Evolutionary conservation across 139 green algal species (phyloP), one percentile per base, ranked within the genome.

Genomic region (Auxenochlorella protothecoides): DNA sequence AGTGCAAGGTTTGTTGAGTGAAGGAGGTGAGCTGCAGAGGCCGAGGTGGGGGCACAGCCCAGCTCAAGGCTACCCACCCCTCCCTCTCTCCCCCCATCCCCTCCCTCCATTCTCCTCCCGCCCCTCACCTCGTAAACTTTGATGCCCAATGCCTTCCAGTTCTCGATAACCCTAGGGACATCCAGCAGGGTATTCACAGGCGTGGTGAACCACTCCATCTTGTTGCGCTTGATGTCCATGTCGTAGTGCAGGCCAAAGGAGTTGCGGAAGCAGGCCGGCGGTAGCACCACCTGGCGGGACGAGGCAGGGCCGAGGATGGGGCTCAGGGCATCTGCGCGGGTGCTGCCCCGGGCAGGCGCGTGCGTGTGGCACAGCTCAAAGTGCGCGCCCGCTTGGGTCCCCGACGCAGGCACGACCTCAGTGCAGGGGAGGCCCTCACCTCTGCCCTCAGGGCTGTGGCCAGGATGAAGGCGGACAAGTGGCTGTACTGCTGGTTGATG

Each of bases 401-500:
- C 27, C 27, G 1, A 44, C 27, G 27, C 27, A 44, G 27, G 27
- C 27, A 44, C 27, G 27, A 44, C 27, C 27, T 44, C 27, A 44
- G 27, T 44, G 27, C 27, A 44, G 27, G 27, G 27, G 27, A 2
- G 27, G 27, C 27, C 27, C 27, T 44, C 27, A 44, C 27, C 27
- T 85, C 77, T 53, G 85, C 83, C 5, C 79, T 78, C 57, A 90
- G 73, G 10, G 79, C 83, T 8, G 83, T 74, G 3, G 77, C 78
- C 68, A 90, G 78, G 8, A 82, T 73, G 55, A 89, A 79, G 3
- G 85, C 83, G 27, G 80, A 74, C 3, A 90, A 81, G 74, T 90
- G 85, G 16, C 76, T 80, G 72, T 90, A 90, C 72, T 88, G 85
- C 80, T 90, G 85, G 68, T 90, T 90, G 73, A 90, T 87, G 4